Evolutionary conservation across 2,329 filamentous ascomycete genomes (phyloP), one percentile per base, ranked within the genome.

Genomic region (Xylogone sp.): DNA sequence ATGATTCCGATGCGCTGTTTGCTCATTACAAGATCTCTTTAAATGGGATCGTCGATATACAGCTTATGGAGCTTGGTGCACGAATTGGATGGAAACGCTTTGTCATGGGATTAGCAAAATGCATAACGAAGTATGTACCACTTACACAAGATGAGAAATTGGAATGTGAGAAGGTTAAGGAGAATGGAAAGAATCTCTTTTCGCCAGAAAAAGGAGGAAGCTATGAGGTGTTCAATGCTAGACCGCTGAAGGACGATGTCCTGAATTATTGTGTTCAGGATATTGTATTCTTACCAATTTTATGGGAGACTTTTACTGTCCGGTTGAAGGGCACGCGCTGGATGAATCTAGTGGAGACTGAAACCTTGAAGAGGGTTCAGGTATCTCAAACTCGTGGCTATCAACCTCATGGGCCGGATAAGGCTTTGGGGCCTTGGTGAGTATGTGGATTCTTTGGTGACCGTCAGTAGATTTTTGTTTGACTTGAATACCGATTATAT

Each of bases 1-100:
- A 77, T 53, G 78, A 83, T 56, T 78, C 80, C 0, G 76, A 83
- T 56, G 78, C 79, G 0, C 61, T 84, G 0, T 78, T 69, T 56
- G 59, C 46, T 39, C 73, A 71, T 21, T 81, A 66, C 53, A 42
- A 59, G 0, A 67, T 84, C 53, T 21, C 51, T 0, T 57, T 83
- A 0, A 52, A 56, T 0, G 72, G 75, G 0, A 59, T 82, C 4
- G 53, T 74, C 3, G 78, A 84, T 56, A 47, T 84, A 0, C 78
- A 84, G 58, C 66, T 83, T 1, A 77, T 83, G 72, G 77, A 83
- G 60, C 57, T 74, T 2, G 77, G 72, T 1, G 58, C 59, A 0
- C 59, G 71, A 9, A 21, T 20, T 1, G 44, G 20, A 16, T 39
- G 43, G 1, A 65, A 54, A 31, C 49, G 46, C 16, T 62, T 49